Conservation (phyloP, 441 rosid species). For the Jatropha podagrica region DNA sequence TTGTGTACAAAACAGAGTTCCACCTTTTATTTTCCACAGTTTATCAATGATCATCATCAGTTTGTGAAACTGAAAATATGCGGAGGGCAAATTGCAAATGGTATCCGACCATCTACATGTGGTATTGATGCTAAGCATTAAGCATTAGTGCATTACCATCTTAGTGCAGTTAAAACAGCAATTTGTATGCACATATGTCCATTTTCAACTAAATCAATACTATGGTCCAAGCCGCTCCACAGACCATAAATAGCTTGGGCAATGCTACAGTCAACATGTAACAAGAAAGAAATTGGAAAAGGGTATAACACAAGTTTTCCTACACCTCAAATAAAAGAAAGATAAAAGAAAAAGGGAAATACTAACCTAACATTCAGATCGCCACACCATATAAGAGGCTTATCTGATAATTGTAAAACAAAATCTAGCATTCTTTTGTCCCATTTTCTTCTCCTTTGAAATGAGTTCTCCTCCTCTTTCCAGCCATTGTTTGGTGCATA, state of each 20-base stretch:
- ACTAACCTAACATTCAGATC: conserved; percentile 91
- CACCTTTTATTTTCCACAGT: not conserved
- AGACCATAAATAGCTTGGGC: not conserved
- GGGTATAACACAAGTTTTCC: not conserved
- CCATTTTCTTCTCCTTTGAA: conserved; percentile 96
- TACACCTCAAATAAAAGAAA: not conserved
- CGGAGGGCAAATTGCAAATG: not conserved
- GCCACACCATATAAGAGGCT: conserved; percentile 97
- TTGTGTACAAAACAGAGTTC: not conserved
- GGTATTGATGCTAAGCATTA: not conserved
- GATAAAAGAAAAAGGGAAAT: not conserved
- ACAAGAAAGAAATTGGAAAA: not conserved
- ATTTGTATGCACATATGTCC: not conserved
- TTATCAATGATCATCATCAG: not conserved
- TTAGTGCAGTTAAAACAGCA: not conserved
- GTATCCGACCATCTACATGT: not conserved
- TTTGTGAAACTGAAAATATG: not conserved
- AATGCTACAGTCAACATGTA: not conserved
- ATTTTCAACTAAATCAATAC: not conserved
- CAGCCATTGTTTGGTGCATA: conserved; percentile 97
- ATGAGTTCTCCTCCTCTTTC: conserved; percentile 94
- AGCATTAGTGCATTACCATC: not conserved
- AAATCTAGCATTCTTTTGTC: conserved; percentile 86
- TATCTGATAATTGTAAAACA: conserved; percentile 60
- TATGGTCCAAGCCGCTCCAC: not conserved